phyloP scores from a whole-genome alignment of 2,329 filamentous ascomycete genomes.

The Annulohypoxylon truncatum region DNA sequence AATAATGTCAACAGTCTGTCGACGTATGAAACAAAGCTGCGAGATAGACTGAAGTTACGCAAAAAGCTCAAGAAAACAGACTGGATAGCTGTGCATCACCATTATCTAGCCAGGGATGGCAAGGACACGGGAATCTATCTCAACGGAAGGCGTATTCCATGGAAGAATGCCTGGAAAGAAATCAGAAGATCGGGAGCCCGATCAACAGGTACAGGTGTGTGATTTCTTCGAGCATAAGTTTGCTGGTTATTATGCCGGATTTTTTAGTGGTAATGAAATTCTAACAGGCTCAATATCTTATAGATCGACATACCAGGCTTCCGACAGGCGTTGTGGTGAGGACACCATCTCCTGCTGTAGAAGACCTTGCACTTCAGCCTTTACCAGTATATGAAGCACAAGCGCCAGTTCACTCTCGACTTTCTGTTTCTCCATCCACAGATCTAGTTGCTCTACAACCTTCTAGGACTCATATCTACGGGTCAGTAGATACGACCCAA shows the following conservation, averaged over 20 bases:
- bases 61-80: slow-evolving; percentile 40
- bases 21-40: slow-evolving; percentile 37
- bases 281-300: background rate
- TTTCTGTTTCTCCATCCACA: background rate
- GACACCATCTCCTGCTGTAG: slow-evolving; percentile 14
- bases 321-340: slow-evolving; percentile 20
- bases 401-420: background rate
- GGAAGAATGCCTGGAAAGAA: slow-evolving; percentile 31
- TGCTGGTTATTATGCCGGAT: background rate
- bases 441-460: background rate
- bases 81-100: slow-evolving; percentile 33
- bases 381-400: background rate
- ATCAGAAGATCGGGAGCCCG: slow-evolving; percentile 30
- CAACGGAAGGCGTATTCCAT: slow-evolving; percentile 21
- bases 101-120: background rate
- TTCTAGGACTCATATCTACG: background rate
- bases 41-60: slow-evolving; percentile 30
- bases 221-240: background rate
- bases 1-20: slow-evolving; percentile 17
- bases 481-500: background rate
- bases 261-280: background rate
- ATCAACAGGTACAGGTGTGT: slow-evolving; percentile 4
- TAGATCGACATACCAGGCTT: slow-evolving; percentile 8
- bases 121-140: slow-evolving; percentile 25
- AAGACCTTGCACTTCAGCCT: background rate